Conservation (phyloP, 768 basidiomycete genomes). For the Mycena galopus region DNA sequence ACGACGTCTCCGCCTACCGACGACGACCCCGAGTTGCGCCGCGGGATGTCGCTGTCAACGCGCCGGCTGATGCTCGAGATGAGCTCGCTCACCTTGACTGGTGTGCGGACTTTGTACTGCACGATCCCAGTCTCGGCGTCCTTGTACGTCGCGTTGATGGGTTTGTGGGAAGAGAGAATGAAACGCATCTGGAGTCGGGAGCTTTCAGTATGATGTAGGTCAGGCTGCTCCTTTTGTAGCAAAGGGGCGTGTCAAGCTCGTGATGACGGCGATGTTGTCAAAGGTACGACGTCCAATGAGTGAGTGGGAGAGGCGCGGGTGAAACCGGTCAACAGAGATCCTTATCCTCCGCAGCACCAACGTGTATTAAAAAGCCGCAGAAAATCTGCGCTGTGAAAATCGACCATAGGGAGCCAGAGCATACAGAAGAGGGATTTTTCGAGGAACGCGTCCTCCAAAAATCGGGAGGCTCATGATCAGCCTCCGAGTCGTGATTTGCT, state of each 20-base stretch:
- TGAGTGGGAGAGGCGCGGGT: neutral
- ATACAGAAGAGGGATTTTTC: no score
- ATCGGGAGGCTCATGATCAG: no score
- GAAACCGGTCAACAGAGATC: neutral
- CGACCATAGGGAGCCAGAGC: no score
- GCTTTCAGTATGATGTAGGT: neutral
- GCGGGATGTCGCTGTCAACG: conserved; percentile 30
- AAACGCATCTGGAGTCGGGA: conserved; percentile 17
- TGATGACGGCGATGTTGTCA: neutral
- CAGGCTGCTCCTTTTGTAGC: neutral
- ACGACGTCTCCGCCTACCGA: neutral
- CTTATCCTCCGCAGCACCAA: neutral
- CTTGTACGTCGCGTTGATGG: conserved; percentile 25
- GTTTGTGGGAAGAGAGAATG: conserved; percentile 20
- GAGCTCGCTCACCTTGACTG: conserved; percentile 22
- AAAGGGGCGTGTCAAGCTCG: neutral
- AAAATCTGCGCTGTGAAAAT: no score
- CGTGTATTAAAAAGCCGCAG: no score
- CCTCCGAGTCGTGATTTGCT: no score
- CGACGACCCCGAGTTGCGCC: conserved; percentile 10
- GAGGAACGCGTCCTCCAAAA: no score
- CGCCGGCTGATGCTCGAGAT: conserved; percentile 24
- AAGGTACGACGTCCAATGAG: neutral
- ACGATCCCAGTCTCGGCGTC: conserved; percentile 10
- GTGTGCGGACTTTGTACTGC: conserved; percentile 29